phyloP scores from a whole-genome alignment of 345 rosid species.

The Citrus sp. region DNA sequence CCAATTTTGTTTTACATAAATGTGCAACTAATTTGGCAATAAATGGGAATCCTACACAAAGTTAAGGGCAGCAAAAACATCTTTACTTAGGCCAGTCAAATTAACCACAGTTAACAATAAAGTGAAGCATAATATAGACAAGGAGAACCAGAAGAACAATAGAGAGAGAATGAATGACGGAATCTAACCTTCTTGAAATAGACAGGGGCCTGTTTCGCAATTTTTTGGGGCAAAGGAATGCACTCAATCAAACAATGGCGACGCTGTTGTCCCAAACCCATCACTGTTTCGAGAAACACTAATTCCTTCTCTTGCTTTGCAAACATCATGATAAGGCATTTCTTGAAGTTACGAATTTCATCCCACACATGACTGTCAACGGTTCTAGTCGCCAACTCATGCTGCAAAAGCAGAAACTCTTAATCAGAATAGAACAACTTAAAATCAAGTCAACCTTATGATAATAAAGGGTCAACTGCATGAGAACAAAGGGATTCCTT shows the following conservation, averaged over 20 bases:
- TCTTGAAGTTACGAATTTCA: constrained; percentile 91
- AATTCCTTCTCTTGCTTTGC: constrained; percentile 81
- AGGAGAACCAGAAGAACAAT: constrained; percentile 8
- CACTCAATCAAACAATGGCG: constrained; percentile 90
- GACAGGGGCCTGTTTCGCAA: constrained; percentile 79
- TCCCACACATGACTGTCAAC: constrained; percentile 83
- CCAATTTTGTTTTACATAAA: not conserved
- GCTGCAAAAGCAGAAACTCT: not conserved
- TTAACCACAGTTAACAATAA: not conserved
- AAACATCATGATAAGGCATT: constrained; percentile 93
- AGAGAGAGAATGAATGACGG: not conserved
- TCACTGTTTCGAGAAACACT: constrained; percentile 88
- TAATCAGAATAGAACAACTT: not conserved
- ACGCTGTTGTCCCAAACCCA: constrained; percentile 77
- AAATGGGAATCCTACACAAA: not conserved
- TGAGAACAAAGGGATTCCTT: too few relatives aligned
- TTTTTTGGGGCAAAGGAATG: constrained; percentile 65
- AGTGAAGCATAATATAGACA: not conserved
- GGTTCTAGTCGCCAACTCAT: constrained; percentile 53
- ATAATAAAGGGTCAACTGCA: not conserved
- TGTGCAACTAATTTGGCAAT: not conserved
- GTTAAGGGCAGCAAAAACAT: not conserved
- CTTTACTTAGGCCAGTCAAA: not conserved
- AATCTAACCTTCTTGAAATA: constrained; percentile 76
- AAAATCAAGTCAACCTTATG: not conserved